Base-by-base conservation (phyloP, 148 eudicot genomes). In the Rhododendron kiyosumense region DNA sequence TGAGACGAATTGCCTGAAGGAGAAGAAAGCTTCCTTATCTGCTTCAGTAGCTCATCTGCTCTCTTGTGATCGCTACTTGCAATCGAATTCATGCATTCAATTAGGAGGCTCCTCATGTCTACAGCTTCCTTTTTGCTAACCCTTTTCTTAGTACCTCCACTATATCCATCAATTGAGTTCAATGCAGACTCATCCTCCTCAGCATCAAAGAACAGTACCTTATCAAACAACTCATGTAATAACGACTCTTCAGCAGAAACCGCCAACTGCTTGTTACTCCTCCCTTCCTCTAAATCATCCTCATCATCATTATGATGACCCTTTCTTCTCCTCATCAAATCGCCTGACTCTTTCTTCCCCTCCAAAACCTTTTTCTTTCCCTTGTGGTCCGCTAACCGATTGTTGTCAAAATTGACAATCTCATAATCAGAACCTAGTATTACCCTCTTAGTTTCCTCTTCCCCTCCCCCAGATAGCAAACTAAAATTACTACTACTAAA, bases 51-150 rank as follows among this genome's bases (percentile, higher is more conserved):
- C 45, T 73, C 69, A 75, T 32, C 12, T 38, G 73, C 84, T 41
- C 26, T 43, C 24, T 20, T 52, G 59, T 38, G 81, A 51, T 84
- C 84, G 30, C 76, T 46, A 34, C 28, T n/a, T 17, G 87, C 86
- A 26, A 87, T 46, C 13, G 81, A 20, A 57, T 85, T 61, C 65
- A n/a, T 65, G 32, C 89, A 87, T 57, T 81, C 79, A n/a, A 46
- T 71, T 15, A 84, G 65, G 52, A 87, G 87, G 34, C 36, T 81
- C 59, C 84, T 81, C 59, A 87, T 45, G 7, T 87, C 76, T 15
- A 85, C 77, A 9, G 61, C 84, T 45, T 81, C 85, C 67, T 11
- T 82, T 34, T 86, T 81, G 49, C 49, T 14, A 30, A 32, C 32
- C 49, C 34, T 12, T 76, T 75, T 84, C 48, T 76, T 75, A 12